phyloP scores from a whole-genome alignment of 768 basidiomycete species.

The Clitopilus passeckerianus region DNA sequence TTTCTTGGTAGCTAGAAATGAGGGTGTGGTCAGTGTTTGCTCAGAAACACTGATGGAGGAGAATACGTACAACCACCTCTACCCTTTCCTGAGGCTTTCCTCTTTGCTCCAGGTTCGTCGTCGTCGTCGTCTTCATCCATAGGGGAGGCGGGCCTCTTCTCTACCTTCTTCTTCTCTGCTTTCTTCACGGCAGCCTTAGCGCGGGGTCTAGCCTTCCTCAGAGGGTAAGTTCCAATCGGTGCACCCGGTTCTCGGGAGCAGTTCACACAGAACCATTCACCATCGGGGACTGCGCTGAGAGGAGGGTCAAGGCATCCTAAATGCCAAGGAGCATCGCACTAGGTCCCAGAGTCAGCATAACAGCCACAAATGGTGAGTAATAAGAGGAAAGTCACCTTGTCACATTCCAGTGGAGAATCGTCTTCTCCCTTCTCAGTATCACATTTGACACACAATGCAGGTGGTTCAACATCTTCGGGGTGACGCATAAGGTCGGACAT shows the following conservation, averaged over 20 bases:
- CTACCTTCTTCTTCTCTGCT: slow-evolving; percentile 12
- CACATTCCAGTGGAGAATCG: slow-evolving; percentile 78
- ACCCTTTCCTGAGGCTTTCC: slow-evolving; percentile 8
- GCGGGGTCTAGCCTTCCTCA: slow-evolving; percentile 16
- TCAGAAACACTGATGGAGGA: neutral
- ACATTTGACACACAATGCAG: slow-evolving; percentile 70
- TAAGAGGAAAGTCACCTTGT: slow-evolving; percentile 54
- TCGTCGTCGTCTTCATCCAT: slow-evolving; percentile 17
- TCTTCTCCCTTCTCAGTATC: slow-evolving; percentile 66
- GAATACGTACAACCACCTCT: neutral
- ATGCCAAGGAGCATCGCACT: slow-evolving; percentile 93
- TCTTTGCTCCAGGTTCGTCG: slow-evolving; percentile 9
- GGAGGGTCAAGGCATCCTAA: slow-evolving; percentile 78
- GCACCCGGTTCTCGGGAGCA: slow-evolving; percentile 60
- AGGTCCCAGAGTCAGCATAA: neutral
- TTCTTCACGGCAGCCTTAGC: slow-evolving; percentile 15
- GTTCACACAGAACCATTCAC: slow-evolving; percentile 88
- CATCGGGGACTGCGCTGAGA: slow-evolving; percentile 71
- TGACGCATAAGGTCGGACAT: slow-evolving; percentile 77
- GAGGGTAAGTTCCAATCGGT: slow-evolving; percentile 37
- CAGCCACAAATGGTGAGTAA: neutral
- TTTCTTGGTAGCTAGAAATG: neutral
- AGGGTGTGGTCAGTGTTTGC: neutral
- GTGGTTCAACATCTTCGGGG: slow-evolving; percentile 66
- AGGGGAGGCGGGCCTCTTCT: slow-evolving; percentile 7